A percentile compares a stretch with the other conserved stretches of the same genome.
These are phyloP conservation scores for Mortierella sp. DNA, from an alignment of 371 early-diverging fungal genomes.

Conservation along the genomic window DNA sequence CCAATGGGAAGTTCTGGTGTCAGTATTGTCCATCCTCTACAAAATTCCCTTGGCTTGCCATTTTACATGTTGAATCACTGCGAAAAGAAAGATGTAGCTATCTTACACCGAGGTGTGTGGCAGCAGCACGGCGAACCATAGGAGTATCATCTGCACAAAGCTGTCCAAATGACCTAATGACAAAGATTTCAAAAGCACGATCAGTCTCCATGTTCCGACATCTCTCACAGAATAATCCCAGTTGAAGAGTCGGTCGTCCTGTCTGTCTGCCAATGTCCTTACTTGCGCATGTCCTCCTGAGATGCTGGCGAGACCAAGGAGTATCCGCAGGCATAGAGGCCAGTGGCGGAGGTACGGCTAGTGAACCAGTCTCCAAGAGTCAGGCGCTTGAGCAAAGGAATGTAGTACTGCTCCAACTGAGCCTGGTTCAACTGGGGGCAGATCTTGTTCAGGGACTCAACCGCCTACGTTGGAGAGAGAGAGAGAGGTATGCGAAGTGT, in stretches of 20 bases:
- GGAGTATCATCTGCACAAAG: slow-evolving; percentile 96
- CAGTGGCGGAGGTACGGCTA: slow-evolving; percentile 93
- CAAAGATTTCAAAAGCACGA: neutral
- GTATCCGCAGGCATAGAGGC: slow-evolving; percentile 91
- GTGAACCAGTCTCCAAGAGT: slow-evolving; percentile 98
- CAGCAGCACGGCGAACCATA: slow-evolving; percentile 97
- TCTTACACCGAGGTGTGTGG: slow-evolving; percentile 89
- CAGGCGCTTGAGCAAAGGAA: slow-evolving; percentile 93
- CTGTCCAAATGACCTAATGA: slow-evolving; percentile 72
- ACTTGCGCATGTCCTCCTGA: slow-evolving; percentile 90
- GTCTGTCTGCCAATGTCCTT: slow-evolving; percentile 22
- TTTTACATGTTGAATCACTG: neutral
- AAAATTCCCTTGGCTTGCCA: neutral
- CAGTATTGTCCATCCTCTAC: neutral
- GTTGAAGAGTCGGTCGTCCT: neutral
- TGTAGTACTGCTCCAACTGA: slow-evolving; percentile 90
- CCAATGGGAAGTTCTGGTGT: neutral
- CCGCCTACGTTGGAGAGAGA: slow-evolving; percentile 76
- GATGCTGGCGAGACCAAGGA: slow-evolving; percentile 74
- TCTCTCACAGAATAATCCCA: neutral
- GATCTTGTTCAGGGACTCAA: slow-evolving; percentile 92
- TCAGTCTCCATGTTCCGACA: neutral
- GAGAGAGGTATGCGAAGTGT: slow-evolving; percentile 6
- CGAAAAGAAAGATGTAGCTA: neutral
- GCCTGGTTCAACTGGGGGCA: slow-evolving; percentile 75